phyloP scores from a whole-genome alignment of 495 filamentous ascomycete genomes.

The Podospora anserina region DNA sequence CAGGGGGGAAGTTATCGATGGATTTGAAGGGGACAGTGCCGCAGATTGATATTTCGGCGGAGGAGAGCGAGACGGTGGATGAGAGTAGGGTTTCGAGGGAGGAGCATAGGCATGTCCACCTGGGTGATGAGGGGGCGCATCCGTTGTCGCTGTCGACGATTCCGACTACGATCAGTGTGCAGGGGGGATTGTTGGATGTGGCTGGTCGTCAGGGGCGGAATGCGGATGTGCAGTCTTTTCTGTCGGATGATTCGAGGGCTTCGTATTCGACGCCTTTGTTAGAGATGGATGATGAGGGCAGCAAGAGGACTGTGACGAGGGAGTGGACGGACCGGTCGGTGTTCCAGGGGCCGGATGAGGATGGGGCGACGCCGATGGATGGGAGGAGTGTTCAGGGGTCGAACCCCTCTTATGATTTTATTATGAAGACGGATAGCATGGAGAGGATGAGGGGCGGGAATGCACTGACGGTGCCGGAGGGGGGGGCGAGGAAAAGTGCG shows the following conservation, averaged over 20 bases:
- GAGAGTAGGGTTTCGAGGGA: constrained; percentile 25
- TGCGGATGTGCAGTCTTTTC: constrained; percentile 42
- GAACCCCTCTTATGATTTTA: constrained; percentile 48
- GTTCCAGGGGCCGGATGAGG: constrained; percentile 37
- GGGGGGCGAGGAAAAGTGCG: constrained; percentile 20
- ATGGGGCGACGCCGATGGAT: constrained; percentile 25
- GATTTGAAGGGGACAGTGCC: constrained; percentile 27
- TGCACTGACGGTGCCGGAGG: constrained; percentile 19
- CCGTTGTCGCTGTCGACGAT: constrained; percentile 28
- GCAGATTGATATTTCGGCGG: constrained; percentile 17
- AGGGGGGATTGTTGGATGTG: constrained; percentile 26
- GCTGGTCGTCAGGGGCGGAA: constrained; percentile 18
- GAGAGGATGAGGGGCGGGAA: constrained; percentile 33
- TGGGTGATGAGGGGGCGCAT: constrained; percentile 33
- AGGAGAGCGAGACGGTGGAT: constrained; percentile 18
- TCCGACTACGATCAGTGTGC: constrained; percentile 19
- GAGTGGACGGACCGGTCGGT: constrained; percentile 49
- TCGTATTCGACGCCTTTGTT: constrained; percentile 79
- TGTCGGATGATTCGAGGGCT: constrained; percentile 47
- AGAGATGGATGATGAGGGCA: constrained; percentile 59
- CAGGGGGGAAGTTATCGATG: constrained; percentile 38
- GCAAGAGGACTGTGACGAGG: constrained; percentile 34
- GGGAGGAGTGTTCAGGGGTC: constrained; percentile 36
- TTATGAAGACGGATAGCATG: constrained; percentile 46
- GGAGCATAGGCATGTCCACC: constrained; percentile 46